Base-by-base conservation (phyloP, 345 rosid species). In the Limnanthes douglasii region DNA sequence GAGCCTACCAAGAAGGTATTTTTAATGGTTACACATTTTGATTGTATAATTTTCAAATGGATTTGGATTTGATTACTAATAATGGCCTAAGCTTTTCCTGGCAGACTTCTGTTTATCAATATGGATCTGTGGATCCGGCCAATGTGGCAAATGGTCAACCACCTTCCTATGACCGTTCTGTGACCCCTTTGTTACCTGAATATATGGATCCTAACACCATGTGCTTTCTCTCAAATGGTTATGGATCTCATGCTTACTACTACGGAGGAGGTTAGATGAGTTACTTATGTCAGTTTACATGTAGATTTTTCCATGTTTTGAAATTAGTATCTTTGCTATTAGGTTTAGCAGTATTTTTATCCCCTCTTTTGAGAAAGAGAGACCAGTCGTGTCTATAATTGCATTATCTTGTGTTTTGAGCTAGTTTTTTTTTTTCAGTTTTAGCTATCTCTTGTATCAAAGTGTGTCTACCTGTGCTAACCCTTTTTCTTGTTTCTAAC, bases 1-100 rank as follows among this genome's bases (percentile, higher is more conserved):
- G 86, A 79, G 57, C 78, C 75, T 1, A 66, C 63, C 30, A 85
- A 80, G 51, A 80, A 77, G 80, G 93, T 80, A 10, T 6, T 11
- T 5, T 37, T 13, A 20, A 5, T 36, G 18, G 21, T 31, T 9
- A 6, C 19, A 21, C n/a, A 39, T 11, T 31, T 32, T 43, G 12
- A 5, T 10, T 20, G 25, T 30, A 2, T 21, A 35, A 26, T 17
- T 42, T 38, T 11, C 4, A 32, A 22, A 43, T 34, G 20, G 21
- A 13, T n/a, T 8, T 5, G 5, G 1, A 16, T 34, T 1, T 38
- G 15, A 25, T 43, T n/a, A n/a, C n/a, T n/a, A n/a, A n/a, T n/a
- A n/a, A n/a, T n/a, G n/a, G n/a, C n/a, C n/a, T n/a, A n/a, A n/a
- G 26, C 15, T 21, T 5, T 37, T 28, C 41, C 18, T 18, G 18